A percentile compares a stretch with the other conserved stretches of the same genome.
Evolutionary conservation across 2,329 filamentous ascomycete species (phyloP).

Genomic region (Exserohilum turcica): DNA sequence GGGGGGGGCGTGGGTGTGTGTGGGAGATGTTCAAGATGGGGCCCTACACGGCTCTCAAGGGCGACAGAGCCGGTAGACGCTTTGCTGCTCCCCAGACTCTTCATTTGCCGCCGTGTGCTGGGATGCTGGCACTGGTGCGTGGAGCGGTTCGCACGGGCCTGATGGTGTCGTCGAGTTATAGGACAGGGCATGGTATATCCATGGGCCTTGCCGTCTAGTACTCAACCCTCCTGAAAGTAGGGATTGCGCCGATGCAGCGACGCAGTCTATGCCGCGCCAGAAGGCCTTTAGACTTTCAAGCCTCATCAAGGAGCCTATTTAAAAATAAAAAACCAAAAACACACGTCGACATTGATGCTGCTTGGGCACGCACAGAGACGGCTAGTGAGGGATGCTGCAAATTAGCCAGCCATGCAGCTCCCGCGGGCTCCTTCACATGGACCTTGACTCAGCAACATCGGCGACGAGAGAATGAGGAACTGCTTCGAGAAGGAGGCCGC

Average conservation of each 20-base stretch:
- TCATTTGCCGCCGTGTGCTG: constrained; percentile 13
- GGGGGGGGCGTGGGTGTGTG: too few relatives aligned
- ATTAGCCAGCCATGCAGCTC: constrained; percentile 28
- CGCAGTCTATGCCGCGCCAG: constrained; percentile 28
- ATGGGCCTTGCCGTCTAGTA: constrained; percentile 12
- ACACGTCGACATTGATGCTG: constrained; percentile 27
- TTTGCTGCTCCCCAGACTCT: constrained; percentile 23
- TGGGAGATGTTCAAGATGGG: constrained; percentile 25
- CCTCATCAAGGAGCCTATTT: constrained; percentile 38
- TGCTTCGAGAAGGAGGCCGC: constrained; percentile 34
- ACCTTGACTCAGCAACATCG: constrained; percentile 19
- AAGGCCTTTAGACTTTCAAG: constrained; percentile 32
- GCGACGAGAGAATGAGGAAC: constrained; percentile 25
- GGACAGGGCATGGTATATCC: constrained; percentile 33
- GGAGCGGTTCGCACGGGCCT: constrained; percentile 7
- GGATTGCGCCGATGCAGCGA: constrained; percentile 42
- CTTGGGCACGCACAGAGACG: constrained; percentile 18
- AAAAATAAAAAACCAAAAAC: background rate
- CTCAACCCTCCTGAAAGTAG: constrained; percentile 37
- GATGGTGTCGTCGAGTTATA: constrained; percentile 36
- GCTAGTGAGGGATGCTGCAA: constrained; percentile 29
- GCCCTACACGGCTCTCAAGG: constrained; percentile 29
- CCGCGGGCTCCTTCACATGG: constrained; percentile 17
- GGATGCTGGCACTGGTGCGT: constrained; percentile 4
- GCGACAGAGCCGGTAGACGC: constrained; percentile 21